Evolutionary conservation across 2,329 filamentous ascomycete species (phyloP), one percentile per base, ranked within the genome.

Genomic region (Didymella lethalis): DNA sequence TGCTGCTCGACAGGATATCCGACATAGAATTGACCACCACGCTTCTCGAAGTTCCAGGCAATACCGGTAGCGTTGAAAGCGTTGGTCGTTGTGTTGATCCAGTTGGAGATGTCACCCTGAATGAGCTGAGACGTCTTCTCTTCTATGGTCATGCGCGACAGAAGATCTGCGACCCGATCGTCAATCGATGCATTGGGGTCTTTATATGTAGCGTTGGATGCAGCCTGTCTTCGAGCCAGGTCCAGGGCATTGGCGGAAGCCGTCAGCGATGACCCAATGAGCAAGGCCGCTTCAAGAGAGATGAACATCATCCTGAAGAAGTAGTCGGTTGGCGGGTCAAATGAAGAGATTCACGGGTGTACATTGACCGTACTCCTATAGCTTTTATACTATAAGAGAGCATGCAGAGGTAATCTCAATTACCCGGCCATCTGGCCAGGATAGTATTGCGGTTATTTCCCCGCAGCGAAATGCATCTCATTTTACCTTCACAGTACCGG

Each of bases 11-110:
- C 82, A 1, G 88, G 85, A 55, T 90, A 85, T 36, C 90, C 90
- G 6, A 91, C 89, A 70, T 91, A 92, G 74, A 91, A 89, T 49
- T 85, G 84, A 36, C 89, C 88, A n/a, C 86, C 85, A 32, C 88
- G 86, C 66, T 82, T 81, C 32, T 83, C 79, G 82, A 91, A 90
- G 70, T 86, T 91, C 78, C 84, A 86, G 46, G 83, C 85, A 11
- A 92, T 79, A 0, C 88, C 90, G 0, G 84, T 86, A 51, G 84
- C 80, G 70, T 92, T 92, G 77, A 90, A 86, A n/a, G 77, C 80
- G 54, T 88, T 88, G 32, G 84, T 83, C 0, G 85, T 87, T n/a
- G 83, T 82, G 71, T 92, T 87, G 74, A 92, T 84, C 86, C 89
- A 93, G 71, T 91, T 91, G 6, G 84, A 82, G 60, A 93, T 82